A percentile compares a stretch with the other conserved stretches of the same genome.
Evolutionary conservation across 2,329 filamentous ascomycete species (phyloP).

Genomic region (Pezicula carpinea): DNA sequence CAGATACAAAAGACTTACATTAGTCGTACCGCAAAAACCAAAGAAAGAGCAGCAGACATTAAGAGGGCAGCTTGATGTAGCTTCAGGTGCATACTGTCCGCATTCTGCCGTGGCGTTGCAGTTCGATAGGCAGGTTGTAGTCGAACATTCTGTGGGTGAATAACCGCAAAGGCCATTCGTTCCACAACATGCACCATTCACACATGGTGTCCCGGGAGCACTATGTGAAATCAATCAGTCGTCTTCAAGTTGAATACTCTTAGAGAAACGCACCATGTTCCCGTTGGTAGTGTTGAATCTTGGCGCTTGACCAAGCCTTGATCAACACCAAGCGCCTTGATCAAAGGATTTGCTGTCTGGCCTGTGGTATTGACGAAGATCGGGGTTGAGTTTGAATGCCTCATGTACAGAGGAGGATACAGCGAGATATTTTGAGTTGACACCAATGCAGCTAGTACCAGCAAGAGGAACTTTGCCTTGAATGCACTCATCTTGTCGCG

Average conservation of each 20-base stretch:
- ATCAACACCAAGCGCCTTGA: background rate
- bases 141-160: slow-evolving; percentile 2
- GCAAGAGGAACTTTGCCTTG: too few species aligned
- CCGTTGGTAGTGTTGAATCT: background rate
- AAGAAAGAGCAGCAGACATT: slow-evolving; percentile 28
- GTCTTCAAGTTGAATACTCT: too few species aligned
- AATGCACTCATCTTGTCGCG: too few species aligned
- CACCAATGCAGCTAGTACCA: too few species aligned
- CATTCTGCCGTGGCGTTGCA: slow-evolving; percentile 35
- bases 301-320: background rate
- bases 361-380: slow-evolving; percentile 3
- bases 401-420: background rate
- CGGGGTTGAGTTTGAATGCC: slow-evolving; percentile 4
- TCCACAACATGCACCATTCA: slow-evolving; percentile 22
- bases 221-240: slow-evolving; percentile 2
- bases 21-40: slow-evolving; percentile 17
- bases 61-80: slow-evolving; percentile 23
- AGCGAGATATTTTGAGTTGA: background rate
- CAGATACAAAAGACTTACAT: too few species aligned
- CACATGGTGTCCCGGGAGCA: slow-evolving; percentile 15
- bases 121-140: slow-evolving; percentile 23
- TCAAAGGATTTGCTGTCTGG: background rate
- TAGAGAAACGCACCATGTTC: background rate
- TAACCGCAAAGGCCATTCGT: slow-evolving; percentile 9
- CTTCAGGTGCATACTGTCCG: slow-evolving; percentile 23